Percentiles rank a stretch among this genome's conserved stretches.
phyloP scores from a whole-genome alignment of 345 rosid genomes.

The Salix dunnii region DNA sequence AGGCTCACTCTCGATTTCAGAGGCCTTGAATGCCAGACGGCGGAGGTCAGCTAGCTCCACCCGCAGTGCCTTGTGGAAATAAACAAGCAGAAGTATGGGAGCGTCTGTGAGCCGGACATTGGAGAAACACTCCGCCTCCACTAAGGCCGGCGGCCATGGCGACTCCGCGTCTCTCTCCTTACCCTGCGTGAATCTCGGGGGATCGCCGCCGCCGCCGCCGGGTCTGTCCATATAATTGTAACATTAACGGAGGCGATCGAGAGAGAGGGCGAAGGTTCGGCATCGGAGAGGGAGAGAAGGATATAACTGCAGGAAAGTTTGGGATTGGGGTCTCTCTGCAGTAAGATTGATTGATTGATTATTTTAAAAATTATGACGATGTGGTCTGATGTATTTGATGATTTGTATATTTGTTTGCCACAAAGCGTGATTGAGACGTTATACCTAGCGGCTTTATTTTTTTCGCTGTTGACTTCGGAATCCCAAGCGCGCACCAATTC shows the following conservation, averaged over 20 bases:
- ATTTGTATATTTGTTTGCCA: conserved; percentile 17
- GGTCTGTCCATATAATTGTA: conserved; percentile 30
- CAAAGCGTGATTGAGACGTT: conserved; percentile 36
- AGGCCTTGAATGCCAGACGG: conserved; percentile 33
- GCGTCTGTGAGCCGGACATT: conserved; percentile 44
- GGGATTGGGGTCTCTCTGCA: background rate
- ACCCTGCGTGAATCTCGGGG: conserved; percentile 30
- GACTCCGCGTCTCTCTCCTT: conserved; percentile 19
- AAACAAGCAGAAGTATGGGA: conserved; percentile 60
- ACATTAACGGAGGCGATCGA: conserved; percentile 4
- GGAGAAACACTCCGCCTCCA: conserved; percentile 7
- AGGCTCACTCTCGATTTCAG: conserved; percentile 22
- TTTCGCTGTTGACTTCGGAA: background rate
- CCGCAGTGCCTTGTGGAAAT: conserved; percentile 66
- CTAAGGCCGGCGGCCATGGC: conserved; percentile 18
- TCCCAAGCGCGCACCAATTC: conserved; percentile 2
- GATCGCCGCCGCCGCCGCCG: conserved; percentile 6
- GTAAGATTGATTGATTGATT: background rate
- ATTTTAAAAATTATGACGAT: conserved; percentile 1
- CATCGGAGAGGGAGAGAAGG: conserved; percentile 24
- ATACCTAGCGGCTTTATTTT: conserved; percentile 23
- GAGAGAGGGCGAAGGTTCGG: conserved; percentile 36
- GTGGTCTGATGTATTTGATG: conserved; percentile 1
- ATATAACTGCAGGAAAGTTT: conserved; percentile 13
- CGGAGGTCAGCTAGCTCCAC: conserved; percentile 55